A percentile compares a stretch with the other conserved stretches of the same genome.
These are phyloP conservation scores for Cerioporus squamosus DNA, from an alignment of 1,284 basidiomycete species.

Conservation along the genomic window DNA sequence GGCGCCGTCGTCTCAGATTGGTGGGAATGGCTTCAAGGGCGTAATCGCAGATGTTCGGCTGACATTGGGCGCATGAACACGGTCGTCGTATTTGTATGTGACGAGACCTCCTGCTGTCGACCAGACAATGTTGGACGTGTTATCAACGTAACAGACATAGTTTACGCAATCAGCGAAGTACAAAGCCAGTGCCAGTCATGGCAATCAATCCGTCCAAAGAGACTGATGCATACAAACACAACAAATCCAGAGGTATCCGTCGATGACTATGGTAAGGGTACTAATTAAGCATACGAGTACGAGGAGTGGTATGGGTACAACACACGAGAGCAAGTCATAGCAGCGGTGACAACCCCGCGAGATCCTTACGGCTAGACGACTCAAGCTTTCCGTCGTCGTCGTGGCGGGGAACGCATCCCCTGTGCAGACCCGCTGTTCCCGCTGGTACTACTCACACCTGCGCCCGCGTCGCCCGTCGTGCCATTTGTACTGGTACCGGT, in stretches of 20 bases:
- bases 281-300: neutral
- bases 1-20: slow-evolving; percentile 42
- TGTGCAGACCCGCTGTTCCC: neutral
- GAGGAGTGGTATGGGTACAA: neutral
- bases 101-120: too few species aligned
- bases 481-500: neutral
- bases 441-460: neutral
- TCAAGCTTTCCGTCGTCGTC: slow-evolving; percentile 7
- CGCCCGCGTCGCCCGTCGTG: neutral
- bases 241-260: too few species aligned
- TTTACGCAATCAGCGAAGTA: too few species aligned
- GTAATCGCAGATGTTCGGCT: slow-evolving; percentile 29
- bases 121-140: too few species aligned
- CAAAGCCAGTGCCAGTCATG: too few species aligned
- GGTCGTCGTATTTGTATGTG: too few species aligned
- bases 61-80: slow-evolving; percentile 8
- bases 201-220: too few species aligned
- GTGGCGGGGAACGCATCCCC: slow-evolving; percentile 3
- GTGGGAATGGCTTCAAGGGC: slow-evolving; percentile 36
- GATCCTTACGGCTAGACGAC: neutral
- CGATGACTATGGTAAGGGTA: neutral
- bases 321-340: neutral
- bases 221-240: neutral
- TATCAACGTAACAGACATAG: too few species aligned
- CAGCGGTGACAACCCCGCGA: neutral